These are phyloP conservation scores for Hyaloperonospora arabidopsidis DNA, from an alignment of 352 stramenopile species.

Conservation along the genomic window DNA sequence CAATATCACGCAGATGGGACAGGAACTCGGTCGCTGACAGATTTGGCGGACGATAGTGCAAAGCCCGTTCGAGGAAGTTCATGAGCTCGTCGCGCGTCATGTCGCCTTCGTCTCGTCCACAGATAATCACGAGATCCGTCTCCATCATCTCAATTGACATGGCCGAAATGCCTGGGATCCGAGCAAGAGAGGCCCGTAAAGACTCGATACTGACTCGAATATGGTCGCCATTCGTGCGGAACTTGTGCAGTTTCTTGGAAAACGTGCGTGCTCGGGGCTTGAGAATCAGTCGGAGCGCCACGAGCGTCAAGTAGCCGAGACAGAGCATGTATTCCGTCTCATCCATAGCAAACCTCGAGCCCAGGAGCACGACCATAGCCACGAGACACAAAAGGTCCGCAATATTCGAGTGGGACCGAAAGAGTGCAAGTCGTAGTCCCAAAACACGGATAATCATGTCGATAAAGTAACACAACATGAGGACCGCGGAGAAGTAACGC, in stretches of 20 bases:
- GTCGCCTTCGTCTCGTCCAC: constrained; percentile 73
- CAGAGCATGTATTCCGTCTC: constrained; percentile 65
- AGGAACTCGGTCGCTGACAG: constrained; percentile 80
- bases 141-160: constrained; percentile 86
- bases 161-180: constrained; percentile 75
- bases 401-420: constrained; percentile 79
- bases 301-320: constrained; percentile 57
- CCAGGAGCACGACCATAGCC: constrained; percentile 49
- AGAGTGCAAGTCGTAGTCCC: constrained; percentile 61
- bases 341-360: constrained; percentile 40
- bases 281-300: constrained; percentile 71
- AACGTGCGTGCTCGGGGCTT: constrained; percentile 78
- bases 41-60: constrained; percentile 67
- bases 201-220: constrained; percentile 84
- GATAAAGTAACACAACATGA: constrained; percentile 78
- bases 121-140: constrained; percentile 83
- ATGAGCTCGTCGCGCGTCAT: constrained; percentile 84
- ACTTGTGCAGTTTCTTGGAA: constrained; percentile 86
- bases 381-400: constrained; percentile 68
- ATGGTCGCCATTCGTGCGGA: constrained; percentile 75
- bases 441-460: constrained; percentile 78
- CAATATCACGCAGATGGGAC: constrained; percentile 74
- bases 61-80: constrained; percentile 73
- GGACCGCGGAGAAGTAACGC: constrained; percentile 60
- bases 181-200: constrained; percentile 61